Conservation (phyloP, 306 rosid genomes). For the Carpinus fangiana region DNA sequence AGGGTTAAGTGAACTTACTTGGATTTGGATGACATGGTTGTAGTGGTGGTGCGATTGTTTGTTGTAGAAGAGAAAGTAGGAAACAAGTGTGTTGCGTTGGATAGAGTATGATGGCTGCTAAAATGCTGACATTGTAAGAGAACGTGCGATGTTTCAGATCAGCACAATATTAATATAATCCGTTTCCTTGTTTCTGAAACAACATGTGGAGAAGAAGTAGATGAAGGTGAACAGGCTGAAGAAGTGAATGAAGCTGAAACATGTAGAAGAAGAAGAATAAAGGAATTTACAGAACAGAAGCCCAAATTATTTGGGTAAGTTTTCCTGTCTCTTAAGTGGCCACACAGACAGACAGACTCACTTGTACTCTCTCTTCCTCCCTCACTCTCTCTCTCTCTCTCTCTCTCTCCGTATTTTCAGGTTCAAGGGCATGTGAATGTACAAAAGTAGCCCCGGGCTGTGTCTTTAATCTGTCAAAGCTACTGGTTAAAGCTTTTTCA, state of each 20-base stretch:
- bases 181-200: not conserved
- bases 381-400: not conserved
- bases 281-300: conserved; percentile 43
- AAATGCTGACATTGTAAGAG: conserved; percentile 52
- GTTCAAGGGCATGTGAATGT: conserved; percentile 5
- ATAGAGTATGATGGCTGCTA: conserved; percentile 29
- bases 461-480: conserved; percentile 35
- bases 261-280: conserved; percentile 2
- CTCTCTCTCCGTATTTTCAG: conserved; percentile 2
- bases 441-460: conserved; percentile 52
- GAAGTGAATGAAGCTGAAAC: not conserved
- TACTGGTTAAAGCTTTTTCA: conserved; percentile 38
- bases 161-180: conserved; percentile 14
- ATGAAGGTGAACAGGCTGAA: not conserved
- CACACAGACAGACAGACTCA: conserved; percentile 12
- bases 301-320: conserved; percentile 49
- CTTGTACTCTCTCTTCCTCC: conserved; percentile 4
- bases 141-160: conserved; percentile 37
- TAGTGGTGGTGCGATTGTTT: conserved; percentile 14
- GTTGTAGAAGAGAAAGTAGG: conserved; percentile 14
- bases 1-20: conserved; percentile 43
- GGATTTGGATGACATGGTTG: conserved; percentile 80
- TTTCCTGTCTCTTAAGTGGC: conserved; percentile 52
- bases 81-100: conserved; percentile 27
- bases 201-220: conserved; percentile 9